These are phyloP conservation scores for Vanderwaltozyma yarrowii DNA, from an alignment of 805 yeast genomes.

Conservation along the genomic window DNA sequence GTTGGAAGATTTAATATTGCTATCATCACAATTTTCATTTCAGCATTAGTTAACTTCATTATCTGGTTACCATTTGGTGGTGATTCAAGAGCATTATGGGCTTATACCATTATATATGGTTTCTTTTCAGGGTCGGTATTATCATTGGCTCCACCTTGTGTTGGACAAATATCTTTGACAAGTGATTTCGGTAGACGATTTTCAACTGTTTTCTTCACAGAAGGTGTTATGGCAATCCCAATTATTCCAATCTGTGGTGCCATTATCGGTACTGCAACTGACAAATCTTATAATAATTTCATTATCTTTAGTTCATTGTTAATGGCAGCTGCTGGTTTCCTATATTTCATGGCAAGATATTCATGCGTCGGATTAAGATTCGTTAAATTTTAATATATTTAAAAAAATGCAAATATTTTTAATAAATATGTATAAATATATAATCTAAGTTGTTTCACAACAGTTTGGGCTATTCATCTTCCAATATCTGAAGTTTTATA, in stretches of 20 bases:
- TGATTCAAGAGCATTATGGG: constrained; percentile 30
- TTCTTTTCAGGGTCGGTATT: constrained; percentile 46
- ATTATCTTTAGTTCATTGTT: constrained; percentile 36
- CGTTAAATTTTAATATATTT: constrained; percentile 22
- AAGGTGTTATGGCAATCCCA: constrained; percentile 40
- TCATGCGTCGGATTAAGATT: constrained; percentile 35
- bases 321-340: constrained; percentile 30
- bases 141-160: constrained; percentile 48
- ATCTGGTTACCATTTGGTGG: constrained; percentile 38
- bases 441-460: too few relatives aligned
- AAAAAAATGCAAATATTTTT: too few relatives aligned
- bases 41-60: constrained; percentile 29
- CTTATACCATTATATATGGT: constrained; percentile 43
- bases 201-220: constrained; percentile 48
- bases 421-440: neutral
- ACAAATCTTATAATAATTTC: constrained; percentile 32
- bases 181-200: constrained; percentile 46
- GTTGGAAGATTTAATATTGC: constrained; percentile 46
- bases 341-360: constrained; percentile 34
- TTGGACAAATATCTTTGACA: constrained; percentile 47
- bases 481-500: constrained; percentile 39
- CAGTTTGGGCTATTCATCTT: constrained; percentile 6
- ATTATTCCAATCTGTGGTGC: constrained; percentile 43
- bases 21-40: constrained; percentile 27
- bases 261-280: constrained; percentile 30